Base-by-base conservation (phyloP, 2,329 filamentous ascomycete species). In the Colletotrichum sp. region DNA sequence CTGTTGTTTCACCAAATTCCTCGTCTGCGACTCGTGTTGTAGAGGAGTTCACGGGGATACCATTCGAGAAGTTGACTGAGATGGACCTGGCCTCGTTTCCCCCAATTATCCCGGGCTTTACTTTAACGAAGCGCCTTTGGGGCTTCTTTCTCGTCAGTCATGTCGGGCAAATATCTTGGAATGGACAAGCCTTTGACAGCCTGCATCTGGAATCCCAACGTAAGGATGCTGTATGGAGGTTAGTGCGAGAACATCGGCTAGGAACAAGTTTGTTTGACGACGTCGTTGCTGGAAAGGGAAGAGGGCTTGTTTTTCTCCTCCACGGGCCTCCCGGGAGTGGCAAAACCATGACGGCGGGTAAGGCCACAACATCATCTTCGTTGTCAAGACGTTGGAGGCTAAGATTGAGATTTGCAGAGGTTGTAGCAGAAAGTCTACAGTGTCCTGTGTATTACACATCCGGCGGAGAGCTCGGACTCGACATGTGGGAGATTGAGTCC, bases 81-180 rank as follows among this genome's bases (percentile, higher is more conserved):
- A 48, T 48, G 44, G 44, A 48, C 2, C 44, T 48, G 0, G 44
- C 44, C 0, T 48, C 18, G 0, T 3, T 48, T 1, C 44, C 44
- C 2, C 10, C 44, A 13, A 12, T 48, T 48, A 48, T 48, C 1
- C 44, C 44, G 10, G 44, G 39, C 0, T 48, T 48, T 48, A n/a
- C 39, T 7, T 3, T 48, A 2, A 48, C 39, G 9, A 48, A 48
- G 3, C 39, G 39, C 1, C 18, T 48, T 4, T 48, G 39, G 39
- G 39, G 39, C 2, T 48, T 48, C n/a, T 48, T 48, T 22, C 44
- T 48, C n/a, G 10, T 48, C 10, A 48, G 44, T 13, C 44, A 48
- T 48, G 6, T 22, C 1, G 44, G 44, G 10, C 5, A 48, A 22
- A 48, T 48, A 0, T 0, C 0, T 22, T 48, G 44, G 44, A 48